Conservation (phyloP, 768 basidiomycete genomes). For the Pulveroboletus sp. region DNA sequence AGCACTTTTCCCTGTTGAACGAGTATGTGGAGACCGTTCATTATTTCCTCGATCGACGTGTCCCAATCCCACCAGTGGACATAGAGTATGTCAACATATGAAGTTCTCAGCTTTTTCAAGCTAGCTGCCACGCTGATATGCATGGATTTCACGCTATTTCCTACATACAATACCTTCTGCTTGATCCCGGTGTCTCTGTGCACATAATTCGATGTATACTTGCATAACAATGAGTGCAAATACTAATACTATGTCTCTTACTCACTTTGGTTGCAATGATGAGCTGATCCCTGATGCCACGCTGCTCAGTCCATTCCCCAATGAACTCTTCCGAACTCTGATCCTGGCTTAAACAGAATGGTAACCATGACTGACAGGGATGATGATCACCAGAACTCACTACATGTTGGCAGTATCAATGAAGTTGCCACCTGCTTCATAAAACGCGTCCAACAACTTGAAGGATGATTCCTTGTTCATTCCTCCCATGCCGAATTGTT, state of each 20-base stretch:
- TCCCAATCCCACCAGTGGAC: conserved; percentile 51
- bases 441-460: conserved; percentile 45
- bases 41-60: conserved; percentile 43
- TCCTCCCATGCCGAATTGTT: conserved; percentile 27
- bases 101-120: conserved; percentile 51
- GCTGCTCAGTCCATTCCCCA: conserved; percentile 47
- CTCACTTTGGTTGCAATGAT: conserved; percentile 45
- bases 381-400: conserved; percentile 20
- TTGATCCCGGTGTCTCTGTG: conserved; percentile 11
- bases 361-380: background rate
- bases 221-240: background rate
- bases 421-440: conserved; percentile 46
- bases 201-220: conserved; percentile 20
- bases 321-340: conserved; percentile 53
- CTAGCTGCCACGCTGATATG: conserved; percentile 28
- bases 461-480: conserved; percentile 44
- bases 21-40: conserved; percentile 43
- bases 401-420: conserved; percentile 50
- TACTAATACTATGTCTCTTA: no score
- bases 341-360: conserved; percentile 40
- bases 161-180: conserved; percentile 28
- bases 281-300: conserved; percentile 47
- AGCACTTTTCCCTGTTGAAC: conserved; percentile 43
- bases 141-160: conserved; percentile 38
- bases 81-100: conserved; percentile 58